phyloP scores from a whole-genome alignment of 2,329 filamentous ascomycete genomes.

The Aspergillus novofumigatus region DNA sequence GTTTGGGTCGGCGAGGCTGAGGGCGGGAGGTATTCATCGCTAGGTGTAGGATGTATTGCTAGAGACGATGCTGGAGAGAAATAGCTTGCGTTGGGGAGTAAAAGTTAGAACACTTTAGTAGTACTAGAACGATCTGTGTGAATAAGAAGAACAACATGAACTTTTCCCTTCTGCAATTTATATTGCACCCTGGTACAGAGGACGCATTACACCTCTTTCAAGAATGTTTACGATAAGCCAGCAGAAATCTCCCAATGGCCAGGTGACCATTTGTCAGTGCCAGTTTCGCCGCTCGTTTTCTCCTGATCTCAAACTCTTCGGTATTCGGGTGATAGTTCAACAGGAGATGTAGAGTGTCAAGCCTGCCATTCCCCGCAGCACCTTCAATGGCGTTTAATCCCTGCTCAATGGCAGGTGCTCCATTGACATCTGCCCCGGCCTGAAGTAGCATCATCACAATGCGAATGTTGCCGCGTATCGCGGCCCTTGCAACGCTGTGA shows the following conservation, averaged over 20 bases:
- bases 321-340: constrained; percentile 4
- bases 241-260: constrained; percentile 11
- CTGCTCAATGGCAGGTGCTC: constrained; percentile 7
- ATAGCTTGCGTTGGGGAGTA: not conserved
- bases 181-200: no score
- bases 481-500: constrained; percentile 24
- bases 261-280: constrained; percentile 9
- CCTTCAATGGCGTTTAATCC: constrained; percentile 29
- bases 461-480: constrained; percentile 12
- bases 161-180: no score
- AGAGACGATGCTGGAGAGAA: not conserved
- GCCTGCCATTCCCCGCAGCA: constrained; percentile 28
- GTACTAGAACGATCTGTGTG: not conserved
- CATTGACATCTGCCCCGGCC: constrained; percentile 22
- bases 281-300: constrained; percentile 8
- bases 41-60: not conserved
- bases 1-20: constrained; percentile 17
- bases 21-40: constrained; percentile 20
- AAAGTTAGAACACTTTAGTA: not conserved
- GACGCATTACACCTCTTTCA: no score
- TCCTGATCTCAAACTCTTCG: constrained; percentile 9
- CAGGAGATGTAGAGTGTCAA: constrained; percentile 28
- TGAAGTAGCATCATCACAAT: constrained; percentile 17
- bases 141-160: not conserved
- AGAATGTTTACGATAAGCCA: constrained; percentile 8